Percentiles rank a stretch among this genome's conserved stretches.
phyloP scores from a whole-genome alignment of 1,284 basidiomycete species.

The Ustilago hordei region DNA sequence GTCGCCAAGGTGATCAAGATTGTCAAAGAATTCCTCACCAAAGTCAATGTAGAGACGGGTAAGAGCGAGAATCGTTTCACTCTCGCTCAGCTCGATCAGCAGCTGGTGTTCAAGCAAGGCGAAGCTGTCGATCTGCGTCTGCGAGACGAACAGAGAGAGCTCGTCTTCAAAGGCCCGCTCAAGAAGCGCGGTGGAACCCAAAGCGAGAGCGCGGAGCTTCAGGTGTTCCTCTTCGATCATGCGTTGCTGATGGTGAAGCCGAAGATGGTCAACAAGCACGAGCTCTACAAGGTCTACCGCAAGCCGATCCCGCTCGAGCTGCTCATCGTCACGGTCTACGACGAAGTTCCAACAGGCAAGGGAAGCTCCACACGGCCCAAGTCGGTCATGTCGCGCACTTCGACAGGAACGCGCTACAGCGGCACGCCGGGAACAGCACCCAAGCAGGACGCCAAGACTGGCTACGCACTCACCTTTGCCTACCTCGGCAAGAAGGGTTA shows the following conservation, averaged over 20 bases:
- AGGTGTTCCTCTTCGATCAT: constrained; percentile 97
- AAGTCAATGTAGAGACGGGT: constrained; percentile 91
- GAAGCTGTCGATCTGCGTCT: constrained; percentile 89
- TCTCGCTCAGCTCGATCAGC: constrained; percentile 86
- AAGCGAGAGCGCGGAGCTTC: constrained; percentile 85
- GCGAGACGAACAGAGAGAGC: constrained; percentile 86
- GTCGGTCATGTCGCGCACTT: constrained; percentile 72
- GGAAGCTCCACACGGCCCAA: constrained; percentile 70
- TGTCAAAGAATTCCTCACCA: constrained; percentile 84
- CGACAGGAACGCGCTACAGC: constrained; percentile 66
- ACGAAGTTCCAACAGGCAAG: constrained; percentile 73
- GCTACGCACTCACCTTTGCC: constrained; percentile 90
- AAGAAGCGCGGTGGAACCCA: constrained; percentile 83
- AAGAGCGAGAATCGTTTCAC: constrained; percentile 94
- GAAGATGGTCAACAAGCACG: constrained; percentile 85
- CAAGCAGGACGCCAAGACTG: constrained; percentile 83
- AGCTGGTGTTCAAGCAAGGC: constrained; percentile 84
- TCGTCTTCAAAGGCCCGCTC: constrained; percentile 92
- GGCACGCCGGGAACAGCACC: constrained; percentile 64
- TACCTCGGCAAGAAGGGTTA: constrained; percentile 95
- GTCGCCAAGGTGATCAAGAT: constrained; percentile 84
- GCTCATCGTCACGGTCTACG: constrained; percentile 83
- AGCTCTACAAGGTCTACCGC: constrained; percentile 93
- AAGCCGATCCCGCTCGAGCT: constrained; percentile 97
- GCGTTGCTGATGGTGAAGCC: constrained; percentile 94